Base-by-base conservation (phyloP, 2,329 filamentous ascomycete species). In the Drechslera avenae region DNA sequence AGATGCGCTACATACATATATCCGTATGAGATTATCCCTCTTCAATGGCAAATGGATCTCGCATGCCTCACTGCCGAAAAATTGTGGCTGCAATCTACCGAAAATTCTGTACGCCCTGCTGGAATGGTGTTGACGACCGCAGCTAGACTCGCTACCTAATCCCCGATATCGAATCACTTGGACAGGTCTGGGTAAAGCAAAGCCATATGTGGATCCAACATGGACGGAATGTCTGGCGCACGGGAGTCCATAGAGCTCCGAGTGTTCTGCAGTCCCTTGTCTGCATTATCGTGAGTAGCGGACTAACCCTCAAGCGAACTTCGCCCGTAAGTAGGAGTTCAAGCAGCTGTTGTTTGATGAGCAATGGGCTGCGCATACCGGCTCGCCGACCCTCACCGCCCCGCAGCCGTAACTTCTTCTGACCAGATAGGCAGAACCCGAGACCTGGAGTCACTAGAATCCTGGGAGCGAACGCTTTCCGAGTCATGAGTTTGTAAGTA, bases 61-160 rank as follows among this genome's bases (percentile, higher is more conserved):
- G n/a, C 26, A 37, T 49, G 39, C 39, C 17, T 6, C 19, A 49
- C 33, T 49, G 46, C 46, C 46, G 46, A 33, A 28, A 28, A 36
- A 23, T 44, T 39, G 33, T 31, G 46, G 46, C 46, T 33, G 43
- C 32, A 3, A 33, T 10, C 23, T 37, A 13, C 39, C 39, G 39
- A 37, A 36, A 23, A 23, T 23, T 23, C 21, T 23, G 21, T 23
- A 23, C 21, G 23, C 46, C 39, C 36, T 44, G 18, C 46, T 37
- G n/a, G 23, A 44, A 44, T 31, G 5, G 39, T 49, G 30, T 32
- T 8, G 14, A 45, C 3, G 34, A 45, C 40, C 47, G 40, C 34
- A 33, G 18, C 46, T 50, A 44, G 34, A 17, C 33, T 23, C 21
- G 21, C 21, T 23, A 23, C 21, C 21, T 23, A 7, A 23, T 5